Percentiles rank a stretch among this genome's conserved stretches.
Conservation (phyloP, 2,329 filamentous ascomycete genomes). For the Zymoseptoria brevis region DNA sequence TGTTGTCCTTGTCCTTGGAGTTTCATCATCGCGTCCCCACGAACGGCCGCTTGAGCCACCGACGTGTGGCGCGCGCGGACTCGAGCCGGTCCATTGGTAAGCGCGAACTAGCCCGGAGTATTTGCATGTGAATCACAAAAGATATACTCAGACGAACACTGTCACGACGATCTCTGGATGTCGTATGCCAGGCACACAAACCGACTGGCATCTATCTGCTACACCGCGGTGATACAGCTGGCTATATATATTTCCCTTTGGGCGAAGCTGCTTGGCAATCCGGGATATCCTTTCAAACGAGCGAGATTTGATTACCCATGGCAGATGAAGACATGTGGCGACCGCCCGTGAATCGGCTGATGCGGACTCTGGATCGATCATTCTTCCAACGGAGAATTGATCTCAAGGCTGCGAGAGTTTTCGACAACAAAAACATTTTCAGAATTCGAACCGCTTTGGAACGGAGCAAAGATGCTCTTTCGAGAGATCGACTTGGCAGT, state of each 20-base stretch:
- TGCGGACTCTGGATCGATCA: conserved; percentile 70
- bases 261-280: not conserved
- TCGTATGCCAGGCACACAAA: not conserved
- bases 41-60: not conserved
- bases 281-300: not conserved
- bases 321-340: conserved; percentile 53
- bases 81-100: not conserved
- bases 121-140: not conserved
- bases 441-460: conserved; percentile 60
- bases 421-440: conserved; percentile 66
- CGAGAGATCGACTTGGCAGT: conserved; percentile 54
- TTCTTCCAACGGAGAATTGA: conserved; percentile 73
- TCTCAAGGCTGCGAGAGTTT: conserved; percentile 68
- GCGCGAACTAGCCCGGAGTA: not conserved
- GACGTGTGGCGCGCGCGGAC: not conserved
- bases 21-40: not conserved
- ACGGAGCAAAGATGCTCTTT: conserved; percentile 58
- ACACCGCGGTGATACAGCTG: not conserved
- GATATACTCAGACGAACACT: not conserved
- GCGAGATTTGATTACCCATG: conserved; percentile 6
- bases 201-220: no score
- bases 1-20: not conserved
- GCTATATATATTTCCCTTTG: not conserved
- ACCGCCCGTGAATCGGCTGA: conserved; percentile 71
- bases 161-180: not conserved